Evolutionary conservation across 768 basidiomycete species (phyloP).

Genomic region (Suillus subluteus): DNA sequence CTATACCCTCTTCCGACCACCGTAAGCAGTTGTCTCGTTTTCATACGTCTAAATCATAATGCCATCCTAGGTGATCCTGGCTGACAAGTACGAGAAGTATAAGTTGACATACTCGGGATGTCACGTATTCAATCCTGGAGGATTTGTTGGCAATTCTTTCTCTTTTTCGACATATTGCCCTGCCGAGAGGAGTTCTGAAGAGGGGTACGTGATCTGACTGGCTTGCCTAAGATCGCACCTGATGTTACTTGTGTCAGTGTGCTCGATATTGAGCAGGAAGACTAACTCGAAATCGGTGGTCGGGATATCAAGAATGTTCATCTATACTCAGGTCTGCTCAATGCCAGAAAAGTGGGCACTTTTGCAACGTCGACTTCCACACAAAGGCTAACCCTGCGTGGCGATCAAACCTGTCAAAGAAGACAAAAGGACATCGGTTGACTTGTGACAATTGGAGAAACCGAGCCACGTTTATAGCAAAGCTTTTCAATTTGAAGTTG

Average conservation of each 20-base stretch:
- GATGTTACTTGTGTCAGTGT: background rate
- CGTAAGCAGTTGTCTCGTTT: conserved; percentile 47
- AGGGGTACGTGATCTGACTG: conserved; percentile 55
- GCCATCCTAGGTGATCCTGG: conserved; percentile 73
- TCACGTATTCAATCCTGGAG: conserved; percentile 98
- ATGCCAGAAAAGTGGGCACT: background rate
- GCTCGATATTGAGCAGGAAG: conserved; percentile 6
- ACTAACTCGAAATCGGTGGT: background rate
- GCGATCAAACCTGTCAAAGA: background rate
- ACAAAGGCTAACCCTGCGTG: background rate
- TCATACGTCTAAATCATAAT: conserved; percentile 15
- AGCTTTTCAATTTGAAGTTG: background rate
- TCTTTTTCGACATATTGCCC: conserved; percentile 93
- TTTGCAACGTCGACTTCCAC: background rate
- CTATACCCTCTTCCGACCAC: conserved; percentile 94
- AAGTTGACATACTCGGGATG: conserved; percentile 97
- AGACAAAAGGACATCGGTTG: background rate
- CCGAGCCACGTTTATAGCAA: background rate
- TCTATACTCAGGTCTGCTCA: background rate
- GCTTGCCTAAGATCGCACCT: background rate
- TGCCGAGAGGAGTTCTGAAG: conserved; percentile 80
- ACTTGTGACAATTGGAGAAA: background rate
- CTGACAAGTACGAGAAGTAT: conserved; percentile 95
- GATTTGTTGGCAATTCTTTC: conserved; percentile 82
- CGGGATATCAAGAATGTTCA: background rate